Evolutionary conservation across 805 yeast genomes (phyloP).

Genomic region (Torulaspora microellipsoides): DNA sequence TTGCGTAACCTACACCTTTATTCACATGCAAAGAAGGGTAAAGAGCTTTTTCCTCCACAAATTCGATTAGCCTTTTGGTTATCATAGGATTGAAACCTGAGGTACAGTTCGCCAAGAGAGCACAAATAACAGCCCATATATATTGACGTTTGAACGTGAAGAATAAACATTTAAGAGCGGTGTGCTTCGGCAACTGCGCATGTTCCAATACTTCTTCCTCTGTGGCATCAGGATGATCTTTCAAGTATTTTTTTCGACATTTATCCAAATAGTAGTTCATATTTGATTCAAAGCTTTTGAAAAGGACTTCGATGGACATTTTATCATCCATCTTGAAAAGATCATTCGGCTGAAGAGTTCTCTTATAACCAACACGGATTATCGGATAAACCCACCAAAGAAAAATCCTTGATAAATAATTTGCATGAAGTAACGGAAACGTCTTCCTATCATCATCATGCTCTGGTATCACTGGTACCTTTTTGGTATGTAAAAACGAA

Average conservation of each 20-base stretch:
- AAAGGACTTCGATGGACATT: constrained; percentile 41
- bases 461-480: constrained; percentile 47
- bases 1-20: constrained; percentile 69
- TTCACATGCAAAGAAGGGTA: constrained; percentile 43
- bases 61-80: constrained; percentile 58
- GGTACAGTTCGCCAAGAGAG: constrained; percentile 44
- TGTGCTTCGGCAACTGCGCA: constrained; percentile 25
- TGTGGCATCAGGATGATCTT: constrained; percentile 35
- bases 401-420: constrained; percentile 42
- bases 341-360: constrained; percentile 65
- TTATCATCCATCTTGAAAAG: constrained; percentile 44
- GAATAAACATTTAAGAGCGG: constrained; percentile 43
- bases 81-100: constrained; percentile 61
- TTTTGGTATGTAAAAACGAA: constrained; percentile 45
- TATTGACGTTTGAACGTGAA: constrained; percentile 49
- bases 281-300: constrained; percentile 35
- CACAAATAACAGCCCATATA: constrained; percentile 40
- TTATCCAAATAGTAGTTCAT: constrained; percentile 34
- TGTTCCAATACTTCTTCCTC: constrained; percentile 38
- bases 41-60: constrained; percentile 49
- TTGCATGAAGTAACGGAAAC: constrained; percentile 46
- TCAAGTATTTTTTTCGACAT: constrained; percentile 31
- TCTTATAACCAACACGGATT: constrained; percentile 61
- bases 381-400: constrained; percentile 70
- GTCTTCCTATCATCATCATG: constrained; percentile 45